phyloP scores from a whole-genome alignment of 208 protist genomes.

The Crithidia expoeki region DNA sequence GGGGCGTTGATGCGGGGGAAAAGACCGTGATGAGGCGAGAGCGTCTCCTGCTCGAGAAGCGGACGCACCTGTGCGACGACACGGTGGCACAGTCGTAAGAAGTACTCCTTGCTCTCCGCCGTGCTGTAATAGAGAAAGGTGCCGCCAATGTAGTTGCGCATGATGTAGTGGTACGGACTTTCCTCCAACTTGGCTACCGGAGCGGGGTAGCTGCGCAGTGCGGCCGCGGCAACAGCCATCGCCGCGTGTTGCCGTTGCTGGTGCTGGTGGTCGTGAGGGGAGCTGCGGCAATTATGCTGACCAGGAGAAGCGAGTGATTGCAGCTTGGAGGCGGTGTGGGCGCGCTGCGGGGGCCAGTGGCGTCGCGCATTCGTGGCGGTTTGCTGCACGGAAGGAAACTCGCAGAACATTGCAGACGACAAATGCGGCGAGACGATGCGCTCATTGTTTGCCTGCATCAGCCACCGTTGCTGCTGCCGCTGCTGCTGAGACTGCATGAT shows the following conservation, averaged over 20 bases:
- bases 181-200: slow-evolving; percentile 48
- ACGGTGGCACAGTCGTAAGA: slow-evolving; percentile 50
- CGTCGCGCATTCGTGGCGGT: neutral
- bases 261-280: neutral
- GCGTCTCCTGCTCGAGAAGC: slow-evolving; percentile 68
- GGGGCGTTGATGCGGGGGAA: slow-evolving; percentile 64
- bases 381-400: slow-evolving; percentile 4
- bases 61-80: slow-evolving; percentile 51
- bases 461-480: slow-evolving; percentile 6
- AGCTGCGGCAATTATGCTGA: neutral
- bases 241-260: neutral
- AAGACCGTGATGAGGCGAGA: slow-evolving; percentile 47
- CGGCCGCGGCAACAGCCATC: slow-evolving; percentile 13
- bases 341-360: neutral
- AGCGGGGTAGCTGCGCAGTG: slow-evolving; percentile 23
- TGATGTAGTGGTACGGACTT: slow-evolving; percentile 70
- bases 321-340: slow-evolving; percentile 7
- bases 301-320: neutral
- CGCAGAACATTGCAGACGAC: slow-evolving; percentile 14
- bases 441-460: slow-evolving; percentile 25
- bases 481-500: slow-evolving; percentile 2
- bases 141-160: slow-evolving; percentile 57
- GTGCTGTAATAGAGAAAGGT: slow-evolving; percentile 59
- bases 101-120: slow-evolving; percentile 51
- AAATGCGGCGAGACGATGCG: slow-evolving; percentile 41